Evolutionary conservation across 2,329 filamentous ascomycete genomes (phyloP), one percentile per base, ranked within the genome.

Genomic region (Colletotrichum godetiae): DNA sequence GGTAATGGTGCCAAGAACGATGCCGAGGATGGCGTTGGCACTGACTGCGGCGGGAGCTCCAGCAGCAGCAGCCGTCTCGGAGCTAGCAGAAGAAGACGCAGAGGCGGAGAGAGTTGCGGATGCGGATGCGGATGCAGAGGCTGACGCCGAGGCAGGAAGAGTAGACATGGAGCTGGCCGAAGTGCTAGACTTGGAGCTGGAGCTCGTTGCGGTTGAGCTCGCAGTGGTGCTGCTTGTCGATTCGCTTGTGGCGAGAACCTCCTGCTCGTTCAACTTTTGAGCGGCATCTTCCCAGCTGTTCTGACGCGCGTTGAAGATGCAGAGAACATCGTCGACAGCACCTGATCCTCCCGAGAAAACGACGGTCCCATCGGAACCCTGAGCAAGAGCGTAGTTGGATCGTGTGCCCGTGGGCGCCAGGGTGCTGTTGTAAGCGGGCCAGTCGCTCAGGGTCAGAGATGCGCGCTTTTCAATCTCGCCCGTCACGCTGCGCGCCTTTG

Each of bases 281-380:
- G 90, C 90, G 0, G 93, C 87, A 79, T 98, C 92, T 27, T 93
- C 82, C 96, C 96, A 98, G 58, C 87, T 85, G 80, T 98, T 98
- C 58, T 90, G 83, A 12, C 87, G 88, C 57, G 91, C 91, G 78
- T 97, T 88, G 82, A 98, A 98, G 73, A 98, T 90, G 75, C 89
- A 90, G 5, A 98, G 79, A 0, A 93, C 88, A 73, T 93, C 88
- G 1, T 85, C 82, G 76, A 89, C 91, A 31, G 95, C 95, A 57
- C 95, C 94, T n/a, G 92, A 91, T 5, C 71, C 71, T 61, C 71
- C 71, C 1, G 74, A 65, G 73, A 97, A 91, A 15, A 97, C 93
- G 1, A 96, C 90, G 75, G 92, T 84, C 4, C 93, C 94, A 75
- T 89, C 83, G 1, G 87, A 78, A 73, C 90, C 91, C 77, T 92